Evolutionary conservation across 2,329 filamentous ascomycete genomes (phyloP).

Genomic region (Sporothrix curviconia): DNA sequence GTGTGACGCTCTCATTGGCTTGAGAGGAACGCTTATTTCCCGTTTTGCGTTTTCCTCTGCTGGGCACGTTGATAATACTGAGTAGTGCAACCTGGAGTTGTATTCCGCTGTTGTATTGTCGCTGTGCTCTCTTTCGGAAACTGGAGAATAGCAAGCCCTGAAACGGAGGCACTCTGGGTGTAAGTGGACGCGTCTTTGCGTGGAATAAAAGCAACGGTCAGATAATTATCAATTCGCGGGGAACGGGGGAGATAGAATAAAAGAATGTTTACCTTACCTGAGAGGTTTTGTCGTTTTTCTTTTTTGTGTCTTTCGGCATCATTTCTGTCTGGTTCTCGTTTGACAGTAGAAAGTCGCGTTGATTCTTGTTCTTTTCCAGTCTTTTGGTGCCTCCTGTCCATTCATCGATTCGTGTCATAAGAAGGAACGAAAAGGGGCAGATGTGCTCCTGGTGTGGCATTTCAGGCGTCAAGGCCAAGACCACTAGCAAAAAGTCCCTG

Average conservation of each 20-base stretch:
- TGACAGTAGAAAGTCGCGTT: no score
- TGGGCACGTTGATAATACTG: no score
- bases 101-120: no score
- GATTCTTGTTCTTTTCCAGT: background rate
- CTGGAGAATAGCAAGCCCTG: background rate
- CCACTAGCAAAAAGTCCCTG: background rate
- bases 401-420: background rate
- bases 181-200: background rate
- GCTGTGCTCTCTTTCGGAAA: no score
- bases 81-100: no score
- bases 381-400: background rate
- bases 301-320: background rate
- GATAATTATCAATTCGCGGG: no score
- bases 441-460: background rate
- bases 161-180: background rate
- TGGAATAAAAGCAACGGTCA: background rate
- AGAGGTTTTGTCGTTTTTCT: background rate
- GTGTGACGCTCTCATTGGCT: conserved; percentile 6
- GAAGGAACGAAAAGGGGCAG: no score
- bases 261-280: no score
- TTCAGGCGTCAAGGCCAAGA: background rate
- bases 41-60: no score
- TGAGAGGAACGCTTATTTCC: no score
- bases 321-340: background rate
- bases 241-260: no score